Evolutionary conservation across 208 protist genomes (phyloP).

Genomic region (Trypanosoma brucei): DNA sequence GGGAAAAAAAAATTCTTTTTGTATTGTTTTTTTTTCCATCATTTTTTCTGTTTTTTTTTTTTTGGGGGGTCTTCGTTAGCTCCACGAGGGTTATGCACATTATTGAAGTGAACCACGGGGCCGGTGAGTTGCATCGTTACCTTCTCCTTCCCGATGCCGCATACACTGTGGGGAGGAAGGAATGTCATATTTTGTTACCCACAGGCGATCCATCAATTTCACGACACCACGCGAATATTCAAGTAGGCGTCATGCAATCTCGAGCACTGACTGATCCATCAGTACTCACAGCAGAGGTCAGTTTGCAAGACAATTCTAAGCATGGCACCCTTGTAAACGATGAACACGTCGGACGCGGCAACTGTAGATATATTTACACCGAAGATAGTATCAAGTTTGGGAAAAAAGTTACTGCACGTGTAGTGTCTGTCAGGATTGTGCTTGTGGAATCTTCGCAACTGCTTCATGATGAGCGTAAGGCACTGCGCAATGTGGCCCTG

Average conservation of each 20-base stretch:
- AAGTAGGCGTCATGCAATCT: conserved; percentile 28
- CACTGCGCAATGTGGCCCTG: conserved; percentile 30
- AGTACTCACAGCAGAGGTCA: conserved; percentile 27
- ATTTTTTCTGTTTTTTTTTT: background rate
- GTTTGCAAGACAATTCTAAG: conserved; percentile 57
- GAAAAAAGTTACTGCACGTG: conserved; percentile 44
- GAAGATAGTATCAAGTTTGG: conserved; percentile 67
- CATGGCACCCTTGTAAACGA: conserved; percentile 66
- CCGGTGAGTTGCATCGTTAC: conserved; percentile 59
- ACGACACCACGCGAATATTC: conserved; percentile 62
- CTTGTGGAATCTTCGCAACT: conserved; percentile 42
- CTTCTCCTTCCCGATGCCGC: conserved; percentile 48
- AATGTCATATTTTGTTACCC: conserved; percentile 54
- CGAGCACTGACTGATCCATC: conserved; percentile 29
- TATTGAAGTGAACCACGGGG: conserved; percentile 58
- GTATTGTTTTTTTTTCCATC: background rate
- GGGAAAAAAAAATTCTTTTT: background rate
- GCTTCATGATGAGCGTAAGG: conserved; percentile 16
- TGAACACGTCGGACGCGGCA: conserved; percentile 60
- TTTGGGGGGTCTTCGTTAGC: background rate
- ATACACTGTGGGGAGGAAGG: conserved; percentile 70
- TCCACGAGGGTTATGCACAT: conserved; percentile 38
- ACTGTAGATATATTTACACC: conserved; percentile 42
- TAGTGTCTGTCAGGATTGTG: conserved; percentile 42
- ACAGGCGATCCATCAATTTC: conserved; percentile 69